A percentile compares a stretch with the other conserved stretches of the same genome.
phyloP scores from a whole-genome alignment of 2,329 filamentous ascomycete genomes.

The Pseudogymnoascus sp. region DNA sequence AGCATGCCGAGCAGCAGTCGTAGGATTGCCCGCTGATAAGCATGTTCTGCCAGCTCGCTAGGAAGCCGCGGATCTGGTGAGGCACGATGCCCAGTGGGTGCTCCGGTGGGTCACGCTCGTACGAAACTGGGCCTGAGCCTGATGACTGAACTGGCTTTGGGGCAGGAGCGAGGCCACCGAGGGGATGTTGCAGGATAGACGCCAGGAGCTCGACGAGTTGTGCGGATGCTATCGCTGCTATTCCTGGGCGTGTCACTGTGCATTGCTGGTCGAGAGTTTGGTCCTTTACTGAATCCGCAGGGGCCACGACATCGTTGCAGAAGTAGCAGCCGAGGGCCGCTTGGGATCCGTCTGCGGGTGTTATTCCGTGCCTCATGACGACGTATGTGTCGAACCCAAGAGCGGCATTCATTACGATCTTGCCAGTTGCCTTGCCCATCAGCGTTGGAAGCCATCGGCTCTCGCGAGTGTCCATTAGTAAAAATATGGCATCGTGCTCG shows the following conservation, averaged over 20 bases:
- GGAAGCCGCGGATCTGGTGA: conserved; percentile 72
- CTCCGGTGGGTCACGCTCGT: conserved; percentile 47
- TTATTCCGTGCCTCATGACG: conserved; percentile 87
- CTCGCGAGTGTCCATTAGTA: conserved; percentile 96
- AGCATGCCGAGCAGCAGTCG: conserved; percentile 75
- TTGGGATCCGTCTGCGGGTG: conserved; percentile 45
- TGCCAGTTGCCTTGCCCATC: conserved; percentile 86
- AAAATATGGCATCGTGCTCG: conserved; percentile 82
- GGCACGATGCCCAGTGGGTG: conserved; percentile 64
- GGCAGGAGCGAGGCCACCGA: conserved; percentile 54
- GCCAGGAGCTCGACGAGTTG: conserved; percentile 84
- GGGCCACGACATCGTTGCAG: conserved; percentile 95
- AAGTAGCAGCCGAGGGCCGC: conserved; percentile 89
- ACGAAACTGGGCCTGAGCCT: conserved; percentile 27
- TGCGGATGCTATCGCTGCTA: conserved; percentile 86
- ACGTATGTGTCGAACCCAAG: conserved; percentile 95
- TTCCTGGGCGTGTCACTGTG: conserved; percentile 88
- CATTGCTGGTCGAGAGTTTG: conserved; percentile 96
- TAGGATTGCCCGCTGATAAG: conserved; percentile 67
- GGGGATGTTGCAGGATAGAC: conserved; percentile 78
- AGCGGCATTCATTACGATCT: conserved; percentile 95
- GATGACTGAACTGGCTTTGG: conserved; percentile 34
- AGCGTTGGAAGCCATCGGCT: conserved; percentile 92
- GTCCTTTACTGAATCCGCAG: conserved; percentile 85
- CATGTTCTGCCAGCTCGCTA: conserved; percentile 66